Percentiles rank a stretch among this genome's conserved stretches.
Conservation (phyloP, 192 early-diverging fungal species). For the Backusella parvicylindrica region DNA sequence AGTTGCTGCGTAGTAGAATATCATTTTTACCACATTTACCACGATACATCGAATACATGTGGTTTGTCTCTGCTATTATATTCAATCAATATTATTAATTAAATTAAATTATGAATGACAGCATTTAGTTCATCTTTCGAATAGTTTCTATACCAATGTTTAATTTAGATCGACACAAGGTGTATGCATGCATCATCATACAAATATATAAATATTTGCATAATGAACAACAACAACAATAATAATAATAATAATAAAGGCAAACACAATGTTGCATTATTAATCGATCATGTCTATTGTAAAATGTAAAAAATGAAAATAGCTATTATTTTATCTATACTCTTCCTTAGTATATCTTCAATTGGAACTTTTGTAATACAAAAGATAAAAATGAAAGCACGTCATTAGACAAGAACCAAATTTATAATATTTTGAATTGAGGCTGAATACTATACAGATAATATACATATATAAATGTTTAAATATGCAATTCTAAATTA, state of each 20-base stretch:
- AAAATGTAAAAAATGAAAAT: not conserved
- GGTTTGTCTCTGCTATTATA: not conserved
- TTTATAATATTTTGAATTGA: not conserved
- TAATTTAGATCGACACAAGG: not conserved
- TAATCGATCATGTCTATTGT: not conserved
- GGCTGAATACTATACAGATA: not conserved
- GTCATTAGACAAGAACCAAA: not conserved
- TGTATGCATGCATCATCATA: not conserved
- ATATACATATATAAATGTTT: too few species aligned
- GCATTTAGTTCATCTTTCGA: not conserved
- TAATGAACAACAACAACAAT: not conserved
- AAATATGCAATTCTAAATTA: too few species aligned
- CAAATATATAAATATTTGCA: not conserved
- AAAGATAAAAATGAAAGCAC: not conserved
- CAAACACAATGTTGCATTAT: too few species aligned
- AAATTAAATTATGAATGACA: not conserved
- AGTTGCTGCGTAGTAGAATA: not conserved
- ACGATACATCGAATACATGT: not conserved
- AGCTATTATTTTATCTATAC: too few species aligned
- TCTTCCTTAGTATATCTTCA: too few species aligned
- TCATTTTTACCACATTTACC: not conserved
- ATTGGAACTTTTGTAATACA: not conserved
- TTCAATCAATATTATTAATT: not conserved
- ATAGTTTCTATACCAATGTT: not conserved
- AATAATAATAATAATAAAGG: too few species aligned